Evolutionary conservation across 2,329 filamentous ascomycete genomes (phyloP).

Genomic region (Beauveria rudraprayagi): DNA sequence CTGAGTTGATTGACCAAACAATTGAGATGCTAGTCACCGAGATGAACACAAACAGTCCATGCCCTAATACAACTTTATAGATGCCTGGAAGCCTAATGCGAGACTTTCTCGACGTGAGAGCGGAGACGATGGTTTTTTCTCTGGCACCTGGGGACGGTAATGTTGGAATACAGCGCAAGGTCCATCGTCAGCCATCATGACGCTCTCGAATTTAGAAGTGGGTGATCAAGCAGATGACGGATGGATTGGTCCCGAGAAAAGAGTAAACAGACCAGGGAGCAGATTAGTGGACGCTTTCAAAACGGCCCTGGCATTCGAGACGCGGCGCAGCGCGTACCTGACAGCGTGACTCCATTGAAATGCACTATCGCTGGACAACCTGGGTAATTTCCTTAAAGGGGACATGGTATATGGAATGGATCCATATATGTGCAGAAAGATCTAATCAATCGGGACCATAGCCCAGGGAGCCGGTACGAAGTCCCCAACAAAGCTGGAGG

Average conservation of each 20-base stretch:
- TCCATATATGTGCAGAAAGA: conserved; percentile 2
- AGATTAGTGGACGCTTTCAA: not conserved
- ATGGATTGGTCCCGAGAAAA: not conserved
- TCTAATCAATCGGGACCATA: conserved; percentile 5
- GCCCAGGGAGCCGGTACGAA: conserved; percentile 1
- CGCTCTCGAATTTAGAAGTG: not conserved
- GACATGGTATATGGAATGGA: not conserved
- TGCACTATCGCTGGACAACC: too few relatives aligned
- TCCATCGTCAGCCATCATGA: not conserved
- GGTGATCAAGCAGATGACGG: not conserved
- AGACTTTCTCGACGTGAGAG: not conserved
- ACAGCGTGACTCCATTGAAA: not conserved
- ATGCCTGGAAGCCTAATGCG: not conserved
- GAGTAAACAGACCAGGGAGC: not conserved
- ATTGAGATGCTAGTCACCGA: too few relatives aligned
- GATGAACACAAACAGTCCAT: too few relatives aligned
- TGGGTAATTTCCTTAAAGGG: not conserved
- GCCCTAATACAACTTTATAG: not conserved
- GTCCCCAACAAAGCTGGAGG: not conserved
- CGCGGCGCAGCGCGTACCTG: conserved; percentile 1
- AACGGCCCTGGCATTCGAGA: not conserved
- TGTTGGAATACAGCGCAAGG: not conserved
- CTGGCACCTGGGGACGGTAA: not conserved
- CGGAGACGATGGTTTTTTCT: not conserved
- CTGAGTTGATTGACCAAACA: too few relatives aligned